Conservation (phyloP, 2,329 filamentous ascomycete species). For the Helicocarpus griseus region DNA sequence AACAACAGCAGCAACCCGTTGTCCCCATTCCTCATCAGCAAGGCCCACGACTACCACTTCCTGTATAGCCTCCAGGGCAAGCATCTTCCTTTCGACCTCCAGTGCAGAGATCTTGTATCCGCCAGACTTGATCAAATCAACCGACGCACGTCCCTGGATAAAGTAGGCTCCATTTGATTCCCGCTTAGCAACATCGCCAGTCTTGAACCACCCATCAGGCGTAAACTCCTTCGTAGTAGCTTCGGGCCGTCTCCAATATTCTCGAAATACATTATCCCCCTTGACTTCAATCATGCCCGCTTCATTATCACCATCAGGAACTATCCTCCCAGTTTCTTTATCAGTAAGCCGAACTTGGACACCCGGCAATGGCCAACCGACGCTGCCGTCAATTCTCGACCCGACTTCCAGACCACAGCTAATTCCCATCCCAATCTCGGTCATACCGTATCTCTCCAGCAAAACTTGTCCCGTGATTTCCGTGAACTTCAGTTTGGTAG, state of each 20-base stretch:
- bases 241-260: slow-evolving; percentile 36
- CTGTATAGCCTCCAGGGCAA: slow-evolving; percentile 38
- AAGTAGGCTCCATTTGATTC: slow-evolving; percentile 37
- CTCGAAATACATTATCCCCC: slow-evolving; percentile 33
- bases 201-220: slow-evolving; percentile 41
- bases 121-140: slow-evolving; percentile 47
- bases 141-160: slow-evolving; percentile 43
- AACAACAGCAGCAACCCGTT: slow-evolving; percentile 46
- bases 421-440: slow-evolving; percentile 41
- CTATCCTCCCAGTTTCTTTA: slow-evolving; percentile 25
- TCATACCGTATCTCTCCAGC: slow-evolving; percentile 42
- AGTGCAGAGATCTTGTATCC: slow-evolving; percentile 48
- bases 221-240: slow-evolving; percentile 39
- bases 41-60: slow-evolving; percentile 47
- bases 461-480: slow-evolving; percentile 35
- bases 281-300: slow-evolving; percentile 37
- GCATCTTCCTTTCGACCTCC: slow-evolving; percentile 45
- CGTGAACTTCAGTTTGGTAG: slow-evolving; percentile 31
- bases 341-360: slow-evolving; percentile 39
- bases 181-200: slow-evolving; percentile 35
- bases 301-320: slow-evolving; percentile 21
- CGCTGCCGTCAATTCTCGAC: slow-evolving; percentile 37
- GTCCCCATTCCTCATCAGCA: slow-evolving; percentile 45
- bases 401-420: slow-evolving; percentile 34
- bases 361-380: slow-evolving; percentile 40